phyloP scores from a whole-genome alignment of 192 early-diverging fungal genomes.

The Gryganskiella cystojenkinii region DNA sequence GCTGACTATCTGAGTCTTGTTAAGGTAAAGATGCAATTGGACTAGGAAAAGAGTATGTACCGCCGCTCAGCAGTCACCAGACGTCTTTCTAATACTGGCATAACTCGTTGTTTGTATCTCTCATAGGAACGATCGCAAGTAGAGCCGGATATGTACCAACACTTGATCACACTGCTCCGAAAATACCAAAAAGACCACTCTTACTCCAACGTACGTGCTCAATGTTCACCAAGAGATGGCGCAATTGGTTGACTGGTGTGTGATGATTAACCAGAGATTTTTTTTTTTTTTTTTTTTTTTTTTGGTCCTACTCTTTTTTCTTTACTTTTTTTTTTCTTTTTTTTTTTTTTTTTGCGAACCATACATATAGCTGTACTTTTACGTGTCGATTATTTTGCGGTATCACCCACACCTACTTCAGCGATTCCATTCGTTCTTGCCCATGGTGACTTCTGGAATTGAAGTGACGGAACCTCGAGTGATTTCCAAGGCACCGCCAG shows the following conservation, averaged over 20 bases:
- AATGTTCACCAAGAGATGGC: not conserved
- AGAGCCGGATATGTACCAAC: constrained; percentile 51
- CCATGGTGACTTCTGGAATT: constrained; percentile 10
- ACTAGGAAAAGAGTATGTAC: not conserved
- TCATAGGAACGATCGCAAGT: constrained; percentile 37
- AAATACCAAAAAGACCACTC: constrained; percentile 52
- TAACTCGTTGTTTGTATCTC: not conserved
- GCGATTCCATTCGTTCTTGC: constrained; percentile 43
- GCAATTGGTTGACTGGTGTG: too few species aligned
- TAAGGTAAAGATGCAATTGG: constrained; percentile 15
- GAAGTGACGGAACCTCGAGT: constrained; percentile 37
- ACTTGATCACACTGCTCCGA: constrained; percentile 42
- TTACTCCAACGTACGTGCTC: constrained; percentile 29
- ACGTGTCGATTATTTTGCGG: constrained; percentile 45
- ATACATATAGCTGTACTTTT: constrained; percentile 49
- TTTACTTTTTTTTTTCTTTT: not conserved
- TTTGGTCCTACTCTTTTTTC: not conserved
- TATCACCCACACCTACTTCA: constrained; percentile 49
- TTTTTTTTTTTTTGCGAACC: too few species aligned
- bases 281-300: constrained; percentile 5
- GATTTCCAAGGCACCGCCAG: constrained; percentile 50
- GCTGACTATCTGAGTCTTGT: constrained; percentile 45
- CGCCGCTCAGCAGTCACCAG: not conserved
- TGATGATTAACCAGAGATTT: not conserved
- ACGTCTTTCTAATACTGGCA: too few species aligned